These are phyloP conservation scores for Nemania sp. DNA, from an alignment of 2,329 filamentous ascomycete species.

Conservation along the genomic window DNA sequence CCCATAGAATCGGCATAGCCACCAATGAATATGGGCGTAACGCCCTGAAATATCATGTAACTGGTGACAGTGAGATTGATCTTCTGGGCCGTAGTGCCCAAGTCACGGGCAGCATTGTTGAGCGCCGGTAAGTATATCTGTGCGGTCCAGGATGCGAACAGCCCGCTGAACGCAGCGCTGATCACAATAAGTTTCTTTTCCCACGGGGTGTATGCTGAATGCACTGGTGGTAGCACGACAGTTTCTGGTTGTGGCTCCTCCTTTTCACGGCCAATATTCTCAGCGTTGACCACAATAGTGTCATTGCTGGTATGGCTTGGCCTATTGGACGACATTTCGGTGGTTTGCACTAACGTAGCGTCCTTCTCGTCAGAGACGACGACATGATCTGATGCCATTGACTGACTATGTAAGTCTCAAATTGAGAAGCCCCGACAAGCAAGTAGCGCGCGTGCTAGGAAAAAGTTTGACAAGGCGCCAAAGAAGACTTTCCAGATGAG, in stretches of 20 bases:
- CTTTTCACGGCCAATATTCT: slow-evolving; percentile 8
- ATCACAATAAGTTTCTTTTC: slow-evolving; percentile 33
- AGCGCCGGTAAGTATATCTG: slow-evolving; percentile 35
- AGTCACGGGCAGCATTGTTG: slow-evolving; percentile 31
- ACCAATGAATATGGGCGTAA: slow-evolving; percentile 53
- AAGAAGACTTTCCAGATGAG: neutral
- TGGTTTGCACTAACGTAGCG: neutral
- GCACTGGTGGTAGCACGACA: slow-evolving; percentile 19
- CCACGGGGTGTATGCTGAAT: slow-evolving; percentile 28
- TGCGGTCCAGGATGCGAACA: slow-evolving; percentile 34
- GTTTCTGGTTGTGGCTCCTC: slow-evolving; percentile 19
- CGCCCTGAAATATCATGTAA: slow-evolving; percentile 54
- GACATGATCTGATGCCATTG: slow-evolving; percentile 11
- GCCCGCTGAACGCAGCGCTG: slow-evolving; percentile 32
- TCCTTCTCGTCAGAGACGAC: slow-evolving; percentile 12
- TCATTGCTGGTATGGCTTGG: slow-evolving; percentile 26
- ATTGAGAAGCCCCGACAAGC: neutral
- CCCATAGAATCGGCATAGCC: slow-evolving; percentile 51
- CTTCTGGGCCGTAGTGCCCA: slow-evolving; percentile 26
- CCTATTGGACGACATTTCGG: slow-evolving; percentile 10
- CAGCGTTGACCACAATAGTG: slow-evolving; percentile 19
- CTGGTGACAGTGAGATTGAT: slow-evolving; percentile 44
- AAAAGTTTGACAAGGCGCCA: neutral
- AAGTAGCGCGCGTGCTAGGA: neutral
- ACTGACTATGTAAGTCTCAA: neutral